phyloP scores from a whole-genome alignment of 2,329 filamentous ascomycete genomes.

The Penicillium paneum region DNA sequence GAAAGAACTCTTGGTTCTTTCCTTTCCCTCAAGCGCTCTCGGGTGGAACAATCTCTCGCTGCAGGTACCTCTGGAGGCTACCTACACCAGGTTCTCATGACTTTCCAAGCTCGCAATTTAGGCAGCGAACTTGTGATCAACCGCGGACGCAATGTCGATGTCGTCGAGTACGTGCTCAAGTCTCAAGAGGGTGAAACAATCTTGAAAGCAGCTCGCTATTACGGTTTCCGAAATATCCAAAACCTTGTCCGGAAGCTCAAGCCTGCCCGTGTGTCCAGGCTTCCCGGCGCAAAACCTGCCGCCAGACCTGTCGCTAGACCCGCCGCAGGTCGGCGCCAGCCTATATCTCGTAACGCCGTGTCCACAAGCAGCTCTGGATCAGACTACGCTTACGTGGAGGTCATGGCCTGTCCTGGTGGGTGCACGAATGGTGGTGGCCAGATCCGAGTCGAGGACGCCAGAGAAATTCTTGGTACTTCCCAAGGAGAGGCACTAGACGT shows the following conservation, averaged over 20 bases:
- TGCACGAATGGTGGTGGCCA: slow-evolving; percentile 98
- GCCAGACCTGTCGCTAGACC: slow-evolving; percentile 12
- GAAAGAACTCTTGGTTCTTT: slow-evolving; percentile 68
- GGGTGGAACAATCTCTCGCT: slow-evolving; percentile 44
- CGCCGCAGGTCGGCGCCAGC: slow-evolving; percentile 30
- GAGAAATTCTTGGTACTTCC: slow-evolving; percentile 23
- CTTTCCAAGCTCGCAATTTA: slow-evolving; percentile 66
- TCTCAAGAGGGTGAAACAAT: slow-evolving; percentile 56
- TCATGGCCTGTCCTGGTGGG: slow-evolving; percentile 98
- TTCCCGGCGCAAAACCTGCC: slow-evolving; percentile 68
- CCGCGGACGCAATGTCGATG: slow-evolving; percentile 83
- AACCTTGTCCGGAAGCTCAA: slow-evolving; percentile 92
- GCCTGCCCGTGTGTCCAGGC: slow-evolving; percentile 70
- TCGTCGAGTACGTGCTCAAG: slow-evolving; percentile 75
- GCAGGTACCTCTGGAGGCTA: slow-evolving; percentile 87
- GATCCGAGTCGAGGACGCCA: slow-evolving; percentile 80
- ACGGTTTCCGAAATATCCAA: slow-evolving; percentile 97
- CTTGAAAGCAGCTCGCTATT: slow-evolving; percentile 83
- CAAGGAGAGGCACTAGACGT: slow-evolving; percentile 18
- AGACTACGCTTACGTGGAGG: slow-evolving; percentile 91
- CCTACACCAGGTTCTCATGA: slow-evolving; percentile 76
- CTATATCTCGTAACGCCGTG: slow-evolving; percentile 33
- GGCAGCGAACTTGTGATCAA: slow-evolving; percentile 68
- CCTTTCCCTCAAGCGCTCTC: slow-evolving; percentile 61
- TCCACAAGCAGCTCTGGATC: slow-evolving; percentile 33